phyloP scores from a whole-genome alignment of 75 land plant species.

The Selaginella moellendorffii region DNA sequence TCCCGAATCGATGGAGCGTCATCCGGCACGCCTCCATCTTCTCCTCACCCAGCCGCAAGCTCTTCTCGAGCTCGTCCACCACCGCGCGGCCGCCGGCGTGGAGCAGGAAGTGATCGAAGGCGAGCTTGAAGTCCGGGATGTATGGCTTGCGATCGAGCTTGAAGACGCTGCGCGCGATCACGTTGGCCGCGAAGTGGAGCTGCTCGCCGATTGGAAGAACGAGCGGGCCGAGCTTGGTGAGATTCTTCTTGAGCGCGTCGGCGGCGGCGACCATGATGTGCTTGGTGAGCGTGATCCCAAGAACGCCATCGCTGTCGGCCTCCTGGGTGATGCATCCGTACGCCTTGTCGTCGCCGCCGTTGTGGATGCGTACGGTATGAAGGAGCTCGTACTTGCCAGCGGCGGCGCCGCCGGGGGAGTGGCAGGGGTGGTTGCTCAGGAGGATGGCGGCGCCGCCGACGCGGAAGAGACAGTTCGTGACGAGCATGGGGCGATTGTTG shows the following conservation, averaged over 20 bases:
- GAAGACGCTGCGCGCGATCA: background rate
- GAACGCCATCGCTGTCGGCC: conserved; percentile 30
- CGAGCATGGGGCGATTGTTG: conserved; percentile 7
- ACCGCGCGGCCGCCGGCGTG: conserved; percentile 38
- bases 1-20: conserved; percentile 43
- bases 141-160: conserved; percentile 8
- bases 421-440: background rate
- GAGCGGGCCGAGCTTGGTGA: conserved; percentile 21
- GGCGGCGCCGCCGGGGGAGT: background rate
- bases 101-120: conserved; percentile 19
- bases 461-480: conserved; percentile 4
- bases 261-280: conserved; percentile 37
- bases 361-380: conserved; percentile 1
- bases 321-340: conserved; percentile 14
- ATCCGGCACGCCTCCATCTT: conserved; percentile 49
- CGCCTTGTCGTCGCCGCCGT: conserved; percentile 5
- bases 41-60: conserved; percentile 1
- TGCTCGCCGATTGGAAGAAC: conserved; percentile 30
- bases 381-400: background rate
- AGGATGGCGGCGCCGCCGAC: background rate
- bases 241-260: conserved; percentile 24
- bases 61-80: conserved; percentile 29
- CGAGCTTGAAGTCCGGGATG: conserved; percentile 20
- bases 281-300: conserved; percentile 34
- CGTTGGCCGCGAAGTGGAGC: conserved; percentile 11